Evolutionary conservation across 805 yeast species (phyloP).

Genomic region (Schwanniomyces yamadae): DNA sequence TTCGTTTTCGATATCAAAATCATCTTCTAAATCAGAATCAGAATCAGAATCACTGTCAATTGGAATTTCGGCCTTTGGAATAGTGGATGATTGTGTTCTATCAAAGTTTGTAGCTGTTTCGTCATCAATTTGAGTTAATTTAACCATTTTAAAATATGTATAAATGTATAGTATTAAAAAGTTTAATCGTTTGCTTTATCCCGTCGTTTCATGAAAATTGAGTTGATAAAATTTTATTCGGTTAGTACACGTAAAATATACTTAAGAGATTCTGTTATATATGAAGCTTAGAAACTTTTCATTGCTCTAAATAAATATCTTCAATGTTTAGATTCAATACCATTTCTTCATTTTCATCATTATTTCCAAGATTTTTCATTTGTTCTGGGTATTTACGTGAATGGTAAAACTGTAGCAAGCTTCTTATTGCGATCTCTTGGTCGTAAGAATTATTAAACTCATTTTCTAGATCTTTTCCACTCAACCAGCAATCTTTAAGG

Average conservation of each 20-base stretch:
- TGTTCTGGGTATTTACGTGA: slow-evolving; percentile 51
- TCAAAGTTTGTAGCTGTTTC: slow-evolving; percentile 41
- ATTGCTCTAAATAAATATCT: slow-evolving; percentile 1
- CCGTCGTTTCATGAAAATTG: too few relatives aligned
- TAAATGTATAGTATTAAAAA: background rate
- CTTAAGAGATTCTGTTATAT: too few relatives aligned
- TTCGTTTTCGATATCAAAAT: slow-evolving; percentile 76
- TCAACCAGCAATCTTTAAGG: slow-evolving; percentile 83
- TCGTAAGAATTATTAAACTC: slow-evolving; percentile 76
- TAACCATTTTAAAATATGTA: slow-evolving; percentile 53
- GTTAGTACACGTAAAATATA: slow-evolving; percentile 4
- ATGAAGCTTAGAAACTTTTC: too few relatives aligned
- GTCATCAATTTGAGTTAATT: slow-evolving; percentile 71
- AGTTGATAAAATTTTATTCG: slow-evolving; percentile 7
- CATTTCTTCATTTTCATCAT: slow-evolving; percentile 16
- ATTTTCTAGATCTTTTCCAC: slow-evolving; percentile 72
- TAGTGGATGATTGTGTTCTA: slow-evolving; percentile 14
- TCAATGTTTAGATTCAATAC: slow-evolving; percentile 16
- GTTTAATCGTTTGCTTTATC: too few relatives aligned
- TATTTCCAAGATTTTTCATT: slow-evolving; percentile 58
- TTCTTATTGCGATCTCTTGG: slow-evolving; percentile 81
- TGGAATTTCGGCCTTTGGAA: slow-evolving; percentile 27
- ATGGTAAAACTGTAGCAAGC: slow-evolving; percentile 75
- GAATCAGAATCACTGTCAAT: slow-evolving; percentile 33
- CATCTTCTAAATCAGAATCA: slow-evolving; percentile 63